These are phyloP conservation scores for Neurospora sp. DNA, from an alignment of 2,329 filamentous ascomycete genomes.

Conservation along the genomic window DNA sequence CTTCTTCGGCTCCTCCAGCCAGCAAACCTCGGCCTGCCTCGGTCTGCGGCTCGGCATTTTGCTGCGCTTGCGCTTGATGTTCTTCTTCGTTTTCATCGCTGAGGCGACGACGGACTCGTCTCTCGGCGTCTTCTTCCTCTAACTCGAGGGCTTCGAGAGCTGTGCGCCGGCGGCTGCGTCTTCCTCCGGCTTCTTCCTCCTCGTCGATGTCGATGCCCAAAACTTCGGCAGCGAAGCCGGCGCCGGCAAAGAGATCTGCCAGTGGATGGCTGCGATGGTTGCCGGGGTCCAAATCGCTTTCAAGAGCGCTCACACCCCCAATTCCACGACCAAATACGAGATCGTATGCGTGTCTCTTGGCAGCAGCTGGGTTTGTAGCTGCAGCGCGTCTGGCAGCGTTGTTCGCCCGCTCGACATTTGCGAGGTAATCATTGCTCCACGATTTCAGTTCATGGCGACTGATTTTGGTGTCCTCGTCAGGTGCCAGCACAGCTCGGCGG, in stretches of 20 bases:
- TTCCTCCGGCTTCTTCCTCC: slow-evolving; percentile 6
- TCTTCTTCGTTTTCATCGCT: slow-evolving; percentile 7
- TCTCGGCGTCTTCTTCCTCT: slow-evolving; percentile 21
- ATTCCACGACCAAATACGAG: slow-evolving; percentile 31
- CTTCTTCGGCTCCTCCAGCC: slow-evolving; percentile 29
- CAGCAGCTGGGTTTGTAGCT: slow-evolving; percentile 20
- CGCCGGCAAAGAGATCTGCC: slow-evolving; percentile 35
- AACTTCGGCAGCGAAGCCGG: slow-evolving; percentile 28
- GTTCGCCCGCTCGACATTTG: slow-evolving; percentile 42
- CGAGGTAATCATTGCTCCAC: slow-evolving; percentile 35
- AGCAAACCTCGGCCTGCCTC: slow-evolving; percentile 20
- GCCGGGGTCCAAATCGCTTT: slow-evolving; percentile 19
- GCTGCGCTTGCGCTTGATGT: background rate
- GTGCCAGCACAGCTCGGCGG: slow-evolving; percentile 17
- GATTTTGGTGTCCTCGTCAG: slow-evolving; percentile 26
- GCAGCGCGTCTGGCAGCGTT: slow-evolving; percentile 15
- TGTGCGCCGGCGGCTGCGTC: slow-evolving; percentile 29
- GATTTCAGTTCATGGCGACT: slow-evolving; percentile 26
- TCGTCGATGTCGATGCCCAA: slow-evolving; percentile 24
- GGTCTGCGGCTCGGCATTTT: background rate
- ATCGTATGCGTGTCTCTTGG: slow-evolving; percentile 32
- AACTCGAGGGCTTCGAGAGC: slow-evolving; percentile 35
- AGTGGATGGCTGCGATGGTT: slow-evolving; percentile 29
- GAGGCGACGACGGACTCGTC: slow-evolving; percentile 17
- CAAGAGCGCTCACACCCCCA: slow-evolving; percentile 25